These are phyloP conservation scores for Mycosarcoma maydis DNA, from an alignment of 1,284 basidiomycete species.

Conservation along the genomic window DNA sequence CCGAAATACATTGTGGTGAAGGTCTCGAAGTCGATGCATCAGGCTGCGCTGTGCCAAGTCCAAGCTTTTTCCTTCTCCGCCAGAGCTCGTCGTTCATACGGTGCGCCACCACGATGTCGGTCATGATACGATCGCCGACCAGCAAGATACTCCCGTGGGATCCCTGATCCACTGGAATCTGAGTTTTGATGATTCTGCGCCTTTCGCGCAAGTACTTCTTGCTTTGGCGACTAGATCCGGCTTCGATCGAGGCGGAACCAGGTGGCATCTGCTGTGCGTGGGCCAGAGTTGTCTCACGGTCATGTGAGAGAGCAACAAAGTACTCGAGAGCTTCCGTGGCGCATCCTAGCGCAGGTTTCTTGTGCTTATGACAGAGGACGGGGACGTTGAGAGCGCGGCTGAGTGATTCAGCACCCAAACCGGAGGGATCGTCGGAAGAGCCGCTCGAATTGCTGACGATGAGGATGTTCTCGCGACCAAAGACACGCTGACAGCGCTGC, in stretches of 20 bases:
- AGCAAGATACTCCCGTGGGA: constrained; percentile 72
- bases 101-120: constrained; percentile 86
- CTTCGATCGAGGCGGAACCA: constrained; percentile 22
- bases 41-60: constrained; percentile 24
- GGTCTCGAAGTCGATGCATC: constrained; percentile 11
- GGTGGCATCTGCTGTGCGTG: constrained; percentile 49
- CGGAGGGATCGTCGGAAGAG: constrained; percentile 78
- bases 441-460: constrained; percentile 96
- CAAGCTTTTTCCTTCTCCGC: constrained; percentile 31
- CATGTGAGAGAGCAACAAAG: constrained; percentile 65
- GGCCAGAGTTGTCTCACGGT: constrained; percentile 55
- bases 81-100: constrained; percentile 69
- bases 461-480: constrained; percentile 82
- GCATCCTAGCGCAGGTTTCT: constrained; percentile 78
- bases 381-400: constrained; percentile 79
- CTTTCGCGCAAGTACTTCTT: constrained; percentile 27
- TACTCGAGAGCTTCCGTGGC: constrained; percentile 76
- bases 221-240: constrained; percentile 26
- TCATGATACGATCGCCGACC: constrained; percentile 89
- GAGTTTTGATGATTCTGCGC: constrained; percentile 64
- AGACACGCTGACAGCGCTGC: constrained; percentile 77
- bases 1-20: constrained; percentile 48
- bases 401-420: constrained; percentile 89
- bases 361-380: constrained; percentile 79
- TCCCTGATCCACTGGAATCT: constrained; percentile 73